Evolutionary conservation across 2,329 filamentous ascomycete species (phyloP), one percentile per base, ranked within the genome.

Genomic region (Cryphonectria parasitica): DNA sequence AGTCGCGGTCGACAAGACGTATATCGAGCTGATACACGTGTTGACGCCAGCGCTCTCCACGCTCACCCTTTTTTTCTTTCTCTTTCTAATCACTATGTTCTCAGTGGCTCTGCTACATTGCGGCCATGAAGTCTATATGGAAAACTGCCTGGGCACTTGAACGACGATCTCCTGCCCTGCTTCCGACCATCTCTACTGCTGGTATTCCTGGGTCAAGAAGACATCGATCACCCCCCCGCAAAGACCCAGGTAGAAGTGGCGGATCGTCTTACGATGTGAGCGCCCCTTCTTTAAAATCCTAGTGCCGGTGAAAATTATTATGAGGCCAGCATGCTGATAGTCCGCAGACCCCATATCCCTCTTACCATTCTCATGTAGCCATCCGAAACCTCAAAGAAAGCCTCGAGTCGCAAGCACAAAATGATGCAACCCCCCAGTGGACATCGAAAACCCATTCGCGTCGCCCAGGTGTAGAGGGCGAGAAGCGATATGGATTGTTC

Each of bases 401-500:
- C 58, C 66, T 72, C 49, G 71, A 70, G 36, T 41, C 62, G 3
- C 66, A 70, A 67, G 69, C 67, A 41, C 56, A 65, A 25, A 25
- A 45, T 22, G 66, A 66, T 66, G 62, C 11, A 13, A 25, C 54
- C n/a, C 22, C 36, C 19, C n/a, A 56, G 6, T 15, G 39, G 13
- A 22, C 34, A 36, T 13, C 31, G 19, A 45, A 10, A 39, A 39
- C 28, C 2, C 17, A 4, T n/a, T 10, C 13, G 39, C n/a, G 36
- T 4, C n/a, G n/a, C 34, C 13, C n/a, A 22, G 13, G 5, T 10
- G 15, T 39, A 19, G 61, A 45, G 54, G 67, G 61, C 15, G 56
- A 34, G 22, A 28, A 17, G 15, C 64, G 64, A 19, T 73, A 72
- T 43, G 19, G 54, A 6, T 17, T 76, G 31, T 80, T 80, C 69